phyloP scores from a whole-genome alignment of 345 rosid genomes.

The Cardiospermum halicacabum region DNA sequence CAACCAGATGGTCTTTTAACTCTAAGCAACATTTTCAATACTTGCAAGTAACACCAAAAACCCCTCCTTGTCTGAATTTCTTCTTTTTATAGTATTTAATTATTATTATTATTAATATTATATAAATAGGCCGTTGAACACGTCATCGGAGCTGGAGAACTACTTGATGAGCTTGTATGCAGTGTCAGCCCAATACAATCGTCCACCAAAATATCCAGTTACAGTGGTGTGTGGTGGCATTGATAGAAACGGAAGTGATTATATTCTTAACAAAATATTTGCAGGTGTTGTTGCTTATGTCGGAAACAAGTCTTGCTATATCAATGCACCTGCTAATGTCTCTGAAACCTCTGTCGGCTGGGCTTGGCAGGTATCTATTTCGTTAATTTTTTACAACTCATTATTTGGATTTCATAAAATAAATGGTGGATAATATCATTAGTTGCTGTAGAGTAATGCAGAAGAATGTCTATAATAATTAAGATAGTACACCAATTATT shows the following conservation, averaged over 20 bases:
- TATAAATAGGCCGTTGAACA: constrained; percentile 26
- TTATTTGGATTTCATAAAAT: too few species aligned
- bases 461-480: background rate
- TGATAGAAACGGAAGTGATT: constrained; percentile 21
- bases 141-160: constrained; percentile 20
- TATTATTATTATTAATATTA: background rate
- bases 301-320: constrained; percentile 13
- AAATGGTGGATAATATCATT: too few species aligned
- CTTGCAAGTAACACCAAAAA: constrained; percentile 19
- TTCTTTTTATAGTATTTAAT: background rate
- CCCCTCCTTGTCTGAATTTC: background rate
- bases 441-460: background rate
- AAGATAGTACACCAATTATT: background rate
- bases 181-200: constrained; percentile 20
- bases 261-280: constrained; percentile 21
- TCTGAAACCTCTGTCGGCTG: constrained; percentile 16
- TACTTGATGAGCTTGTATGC: background rate
- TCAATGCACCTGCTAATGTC: background rate
- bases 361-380: constrained; percentile 50
- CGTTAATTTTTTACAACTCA: too few species aligned
- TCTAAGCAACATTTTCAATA: constrained; percentile 9
- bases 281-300: constrained; percentile 16
- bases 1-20: constrained; percentile 6
- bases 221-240: constrained; percentile 19
- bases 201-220: constrained; percentile 22